Conservation (phyloP, 164 flowering plant genomes). For the Chimonanthus salicifolius region DNA sequence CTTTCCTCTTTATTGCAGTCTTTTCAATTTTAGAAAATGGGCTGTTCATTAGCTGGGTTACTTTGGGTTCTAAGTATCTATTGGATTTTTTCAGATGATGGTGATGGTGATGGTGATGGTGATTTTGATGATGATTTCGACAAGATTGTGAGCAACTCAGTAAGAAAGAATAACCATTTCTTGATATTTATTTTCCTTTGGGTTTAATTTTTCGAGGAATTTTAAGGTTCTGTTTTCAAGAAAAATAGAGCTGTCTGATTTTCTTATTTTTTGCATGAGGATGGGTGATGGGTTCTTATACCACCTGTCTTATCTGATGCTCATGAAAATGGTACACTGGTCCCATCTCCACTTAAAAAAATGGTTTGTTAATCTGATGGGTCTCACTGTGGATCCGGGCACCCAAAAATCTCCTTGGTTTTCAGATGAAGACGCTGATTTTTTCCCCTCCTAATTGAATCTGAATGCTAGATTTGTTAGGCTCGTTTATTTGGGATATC, state of each 20-base stretch:
- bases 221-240: no score
- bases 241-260: background rate
- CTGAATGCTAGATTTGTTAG: no score
- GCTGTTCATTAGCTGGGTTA: background rate
- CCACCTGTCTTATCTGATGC: background rate
- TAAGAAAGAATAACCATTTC: constrained; percentile 28
- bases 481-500: no score
- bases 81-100: constrained; percentile 26
- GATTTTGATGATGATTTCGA: constrained; percentile 87
- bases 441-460: no score
- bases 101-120: constrained; percentile 40
- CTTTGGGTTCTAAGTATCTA: background rate
- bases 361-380: no score
- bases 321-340: background rate
- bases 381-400: no score
- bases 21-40: no score
- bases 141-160: constrained; percentile 65
- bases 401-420: no score
- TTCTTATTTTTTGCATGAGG: background rate
- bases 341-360: background rate
- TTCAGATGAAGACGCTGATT: no score
- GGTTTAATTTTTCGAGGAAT: background rate
- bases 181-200: background rate
- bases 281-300: background rate
- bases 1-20: background rate